Base-by-base conservation (phyloP, 2,329 filamentous ascomycete genomes). In the Parastagonospora avenae region DNA sequence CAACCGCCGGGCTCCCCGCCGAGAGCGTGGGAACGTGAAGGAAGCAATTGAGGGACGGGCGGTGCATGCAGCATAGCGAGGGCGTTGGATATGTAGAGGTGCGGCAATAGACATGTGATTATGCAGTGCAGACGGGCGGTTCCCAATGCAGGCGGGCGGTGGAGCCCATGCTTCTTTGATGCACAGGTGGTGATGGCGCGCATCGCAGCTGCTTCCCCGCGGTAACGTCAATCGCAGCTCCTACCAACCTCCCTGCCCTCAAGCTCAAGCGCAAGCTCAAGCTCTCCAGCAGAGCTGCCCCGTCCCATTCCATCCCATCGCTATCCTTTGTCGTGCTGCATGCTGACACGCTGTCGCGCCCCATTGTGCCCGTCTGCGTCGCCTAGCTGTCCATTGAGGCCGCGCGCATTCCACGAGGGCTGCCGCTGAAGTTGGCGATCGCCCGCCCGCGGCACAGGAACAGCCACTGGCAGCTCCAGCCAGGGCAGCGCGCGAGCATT, bases 401-500 rank as follows among this genome's bases (percentile, higher is more conserved):
- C 33, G 32, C 46, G 46, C 58, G 55, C 58, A 56, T 58, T 60
- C 54, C 57, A 46, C 28, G 15, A 35, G 19, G 10, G 16, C 12
- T 16, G n/a, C 43, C 24, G 43, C 43, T 37, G 43, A 16, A 15
- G 24, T 30, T 16, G 27, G 33, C 19, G 35, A 37, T 31, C 41
- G 29, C 35, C 14, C 35, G 14, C n/a, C 31, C 29, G 37, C 45
- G 30, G 19, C 38, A 36, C 27, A 29, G 36, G 46, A 46, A 42
- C 52, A 41, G 49, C 41, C 36, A 57, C 9, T 16, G 35, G 14
- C 35, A 15, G n/a, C 35, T 4, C n/a, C 35, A 37, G 9, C 35
- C 11, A 11, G 33, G 36, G 44, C 32, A 38, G 45, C 50, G 42
- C 54, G 60, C 55, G 62, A 54, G 61, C 62, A 57, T 58, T 55